Evolutionary conservation across 1,139 yeast genomes (phyloP).

Genomic region (Neolecta irregularis): DNA sequence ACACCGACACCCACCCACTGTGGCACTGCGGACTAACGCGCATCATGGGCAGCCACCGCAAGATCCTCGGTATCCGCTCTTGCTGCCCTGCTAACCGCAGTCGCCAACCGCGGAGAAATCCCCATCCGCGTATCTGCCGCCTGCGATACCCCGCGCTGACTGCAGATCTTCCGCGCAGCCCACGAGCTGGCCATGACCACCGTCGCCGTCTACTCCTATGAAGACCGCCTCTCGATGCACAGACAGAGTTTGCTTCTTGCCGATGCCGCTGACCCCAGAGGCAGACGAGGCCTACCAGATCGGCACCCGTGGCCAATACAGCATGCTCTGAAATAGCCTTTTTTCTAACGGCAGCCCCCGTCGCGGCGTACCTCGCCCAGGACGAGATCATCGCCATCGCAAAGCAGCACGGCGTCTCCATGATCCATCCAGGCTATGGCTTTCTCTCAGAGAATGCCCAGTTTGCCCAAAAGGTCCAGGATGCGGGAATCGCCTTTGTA

Average conservation of each 20-base stretch:
- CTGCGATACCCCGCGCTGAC: no score
- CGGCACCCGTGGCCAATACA: constrained; percentile 74
- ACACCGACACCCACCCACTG: no score
- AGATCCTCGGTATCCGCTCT: no score
- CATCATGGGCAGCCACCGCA: no score
- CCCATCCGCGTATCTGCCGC: no score
- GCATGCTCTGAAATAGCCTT: no score
- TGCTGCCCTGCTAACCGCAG: constrained; percentile 1
- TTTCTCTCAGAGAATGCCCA: constrained; percentile 88
- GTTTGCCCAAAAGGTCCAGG: constrained; percentile 84
- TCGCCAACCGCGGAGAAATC: constrained; percentile 15
- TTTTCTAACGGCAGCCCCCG: no score
- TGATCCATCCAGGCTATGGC: constrained; percentile 99
- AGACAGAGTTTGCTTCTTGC: constrained; percentile 30
- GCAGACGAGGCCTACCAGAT: constrained; percentile 49
- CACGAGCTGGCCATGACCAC: constrained; percentile 97
- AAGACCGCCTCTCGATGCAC: constrained; percentile 90
- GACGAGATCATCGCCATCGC: constrained; percentile 92
- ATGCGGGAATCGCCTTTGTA: constrained; percentile 85
- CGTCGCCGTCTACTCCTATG: constrained; percentile 93
- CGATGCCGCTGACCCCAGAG: constrained; percentile 17
- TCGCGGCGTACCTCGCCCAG: constrained; percentile 87
- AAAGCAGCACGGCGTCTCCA: constrained; percentile 68
- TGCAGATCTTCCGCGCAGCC: constrained; percentile 92
- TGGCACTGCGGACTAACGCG: no score